Percentiles rank a stretch among this genome's conserved stretches.
These are phyloP conservation scores for Backusella liffmaniae DNA, from an alignment of 192 early-diverging fungal species.

Conservation along the genomic window DNA sequence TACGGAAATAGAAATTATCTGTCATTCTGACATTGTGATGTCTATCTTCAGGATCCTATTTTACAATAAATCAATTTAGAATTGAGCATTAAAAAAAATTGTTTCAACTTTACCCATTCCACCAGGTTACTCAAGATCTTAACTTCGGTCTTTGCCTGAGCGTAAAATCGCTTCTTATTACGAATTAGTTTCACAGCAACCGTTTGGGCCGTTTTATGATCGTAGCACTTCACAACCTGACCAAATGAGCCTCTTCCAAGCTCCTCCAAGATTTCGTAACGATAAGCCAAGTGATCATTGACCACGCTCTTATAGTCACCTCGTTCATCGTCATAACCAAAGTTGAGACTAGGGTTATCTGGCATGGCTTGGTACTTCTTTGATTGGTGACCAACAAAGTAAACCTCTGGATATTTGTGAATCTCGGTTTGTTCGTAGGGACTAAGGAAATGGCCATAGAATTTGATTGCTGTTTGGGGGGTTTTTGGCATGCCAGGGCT, in stretches of 20 bases:
- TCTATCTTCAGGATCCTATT: conserved; percentile 75
- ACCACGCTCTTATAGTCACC: conserved; percentile 88
- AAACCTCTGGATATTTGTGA: conserved; percentile 74
- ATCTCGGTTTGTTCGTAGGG: conserved; percentile 89
- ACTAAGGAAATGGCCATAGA: conserved; percentile 74
- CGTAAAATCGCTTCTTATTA: conserved; percentile 96
- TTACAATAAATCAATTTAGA: conserved; percentile 5
- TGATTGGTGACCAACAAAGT: conserved; percentile 83
- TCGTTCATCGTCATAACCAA: conserved; percentile 86
- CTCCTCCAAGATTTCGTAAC: conserved; percentile 90
- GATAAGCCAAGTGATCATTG: conserved; percentile 88
- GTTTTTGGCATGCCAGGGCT: conserved; percentile 31
- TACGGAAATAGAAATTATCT: conserved; percentile 91
- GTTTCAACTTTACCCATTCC: conserved; percentile 58
- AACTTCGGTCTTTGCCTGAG: conserved; percentile 91
- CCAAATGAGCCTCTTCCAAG: conserved; percentile 96
- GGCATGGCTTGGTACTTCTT: conserved; percentile 58
- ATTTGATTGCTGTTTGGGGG: conserved; percentile 60
- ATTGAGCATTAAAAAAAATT: neutral
- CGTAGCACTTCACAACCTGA: conserved; percentile 90
- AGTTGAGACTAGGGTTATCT: conserved; percentile 57
- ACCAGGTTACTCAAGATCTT: conserved; percentile 87
- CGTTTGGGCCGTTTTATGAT: conserved; percentile 85
- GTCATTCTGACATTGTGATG: conserved; percentile 87
- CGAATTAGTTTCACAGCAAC: conserved; percentile 95